A percentile compares a stretch with the other conserved stretches of the same genome.
phyloP scores from a whole-genome alignment of 352 stramenopile species.

The Pythium pyrilobum region DNA sequence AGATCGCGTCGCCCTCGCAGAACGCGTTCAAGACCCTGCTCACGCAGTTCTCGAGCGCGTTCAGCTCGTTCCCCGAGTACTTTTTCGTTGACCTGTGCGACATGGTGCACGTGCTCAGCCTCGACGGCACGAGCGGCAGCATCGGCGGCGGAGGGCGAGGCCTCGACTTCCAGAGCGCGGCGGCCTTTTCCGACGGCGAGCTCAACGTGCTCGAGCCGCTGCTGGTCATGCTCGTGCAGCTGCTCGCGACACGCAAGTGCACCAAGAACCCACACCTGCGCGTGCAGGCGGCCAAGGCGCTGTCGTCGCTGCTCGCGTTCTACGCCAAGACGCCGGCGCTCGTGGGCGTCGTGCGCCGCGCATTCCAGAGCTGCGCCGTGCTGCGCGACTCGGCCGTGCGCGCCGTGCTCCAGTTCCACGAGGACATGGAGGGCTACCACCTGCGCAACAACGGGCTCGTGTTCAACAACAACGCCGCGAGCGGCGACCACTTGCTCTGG shows the following conservation, averaged over 20 bases:
- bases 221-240: constrained; percentile 54
- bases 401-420: constrained; percentile 58
- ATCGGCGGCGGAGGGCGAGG: not conserved
- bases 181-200: not conserved
- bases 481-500: constrained; percentile 65
- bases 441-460: constrained; percentile 56
- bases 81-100: constrained; percentile 76
- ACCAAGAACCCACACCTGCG: constrained; percentile 72
- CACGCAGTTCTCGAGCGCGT: constrained; percentile 36
- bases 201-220: constrained; percentile 42
- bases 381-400: constrained; percentile 33
- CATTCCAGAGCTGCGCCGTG: constrained; percentile 38
- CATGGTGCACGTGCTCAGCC: constrained; percentile 44
- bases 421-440: constrained; percentile 74
- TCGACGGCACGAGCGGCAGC: constrained; percentile 21
- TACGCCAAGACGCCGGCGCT: constrained; percentile 46
- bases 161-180: constrained; percentile 24
- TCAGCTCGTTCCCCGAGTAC: constrained; percentile 58
- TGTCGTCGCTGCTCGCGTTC: constrained; percentile 54
- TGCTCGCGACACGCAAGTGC: constrained; percentile 41
- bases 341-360: constrained; percentile 21
- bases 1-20: constrained; percentile 27
- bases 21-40: constrained; percentile 40
- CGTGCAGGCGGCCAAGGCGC: constrained; percentile 49
- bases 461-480: constrained; percentile 56